Evolutionary conservation across 805 yeast species (phyloP), one percentile per base, ranked within the genome.

Genomic region (Zygoascus bituminiphila): DNA sequence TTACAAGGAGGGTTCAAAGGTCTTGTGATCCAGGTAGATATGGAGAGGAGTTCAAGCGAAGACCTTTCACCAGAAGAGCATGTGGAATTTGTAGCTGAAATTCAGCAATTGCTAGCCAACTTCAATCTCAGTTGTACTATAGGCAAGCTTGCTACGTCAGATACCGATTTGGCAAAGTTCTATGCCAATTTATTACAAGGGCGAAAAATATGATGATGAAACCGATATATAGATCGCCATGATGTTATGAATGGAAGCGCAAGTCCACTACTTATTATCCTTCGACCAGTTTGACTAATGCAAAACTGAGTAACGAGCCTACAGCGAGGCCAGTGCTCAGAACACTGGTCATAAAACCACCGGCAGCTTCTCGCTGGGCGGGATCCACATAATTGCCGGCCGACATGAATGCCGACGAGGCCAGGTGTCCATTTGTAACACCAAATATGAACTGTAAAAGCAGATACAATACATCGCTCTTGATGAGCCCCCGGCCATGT

Each of bases 291-390:
- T 26, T 22, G 14, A 81, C 89, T 51, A 85, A 72, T 2, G 78
- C 52, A 59, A 88, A 91, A 58, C 95, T 84, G 47, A 81, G 60
- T 1, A 88, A 52, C 51, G 95, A 81, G 4, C 98, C 98, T 1
- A 74, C 68, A 0, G 93, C 79, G 45, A 91, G 72, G 0, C 96
- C 96, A 9, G 79, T 60, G 48, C 89, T 81, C 45, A 89, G 75
- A 55, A 87, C 79, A 20, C 89, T 78, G 1, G 88, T 80, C 41
- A 95, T 82, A 62, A 89, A 85, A 2, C 97, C 97, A 41, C 96
- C 96, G 1, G 98, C 96, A 0, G 96, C 96, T 51, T 86, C 87
- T 62, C 79, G 81, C 58, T 87, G 91, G 19, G 74, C 74, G 29
- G 79, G 86, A 1, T 73, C 72, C 26, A 77, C 82, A 46, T 72